phyloP scores from a whole-genome alignment of 805 yeast genomes.

The Kuraishia molischiana region DNA sequence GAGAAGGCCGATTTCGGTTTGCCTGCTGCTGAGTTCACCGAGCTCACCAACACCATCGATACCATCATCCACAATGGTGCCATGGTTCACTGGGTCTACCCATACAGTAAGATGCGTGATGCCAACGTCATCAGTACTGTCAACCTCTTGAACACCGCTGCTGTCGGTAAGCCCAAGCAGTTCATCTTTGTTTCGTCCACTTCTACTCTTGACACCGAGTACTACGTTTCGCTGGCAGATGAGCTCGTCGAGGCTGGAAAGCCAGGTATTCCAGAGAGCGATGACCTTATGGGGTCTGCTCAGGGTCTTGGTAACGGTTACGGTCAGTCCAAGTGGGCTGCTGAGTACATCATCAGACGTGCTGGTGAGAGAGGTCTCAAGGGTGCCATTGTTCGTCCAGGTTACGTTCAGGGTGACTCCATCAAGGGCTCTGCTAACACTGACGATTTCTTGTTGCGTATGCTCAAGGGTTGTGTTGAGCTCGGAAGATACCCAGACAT shows the following conservation, averaged over 20 bases:
- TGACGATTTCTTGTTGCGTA: constrained; percentile 90
- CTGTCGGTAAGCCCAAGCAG: constrained; percentile 72
- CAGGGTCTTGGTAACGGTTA: constrained; percentile 84
- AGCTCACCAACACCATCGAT: constrained; percentile 55
- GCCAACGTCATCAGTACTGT: constrained; percentile 88
- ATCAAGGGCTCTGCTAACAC: constrained; percentile 85
- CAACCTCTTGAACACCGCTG: constrained; percentile 71
- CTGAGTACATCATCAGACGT: constrained; percentile 77
- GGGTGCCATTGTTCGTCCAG: constrained; percentile 91
- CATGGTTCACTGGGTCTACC: constrained; percentile 97
- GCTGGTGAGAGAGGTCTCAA: constrained; percentile 85
- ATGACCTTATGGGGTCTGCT: constrained; percentile 74
- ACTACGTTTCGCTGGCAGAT: constrained; percentile 73
- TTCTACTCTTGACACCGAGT: constrained; percentile 78
- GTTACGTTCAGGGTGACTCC: constrained; percentile 87
- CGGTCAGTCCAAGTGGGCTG: constrained; percentile 98
- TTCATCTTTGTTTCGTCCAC: constrained; percentile 94
- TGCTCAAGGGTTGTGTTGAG: constrained; percentile 91
- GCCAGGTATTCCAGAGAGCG: constrained; percentile 72
- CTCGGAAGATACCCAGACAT: constrained; percentile 82
- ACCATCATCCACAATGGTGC: constrained; percentile 95
- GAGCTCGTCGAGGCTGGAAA: constrained; percentile 52
- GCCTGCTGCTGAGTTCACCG: constrained; percentile 42
- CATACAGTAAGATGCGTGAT: constrained; percentile 81
- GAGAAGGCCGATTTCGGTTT: constrained; percentile 68